Conservation (phyloP, 176 grass and related monocot genomes). For the Cenchrus purpureus region DNA sequence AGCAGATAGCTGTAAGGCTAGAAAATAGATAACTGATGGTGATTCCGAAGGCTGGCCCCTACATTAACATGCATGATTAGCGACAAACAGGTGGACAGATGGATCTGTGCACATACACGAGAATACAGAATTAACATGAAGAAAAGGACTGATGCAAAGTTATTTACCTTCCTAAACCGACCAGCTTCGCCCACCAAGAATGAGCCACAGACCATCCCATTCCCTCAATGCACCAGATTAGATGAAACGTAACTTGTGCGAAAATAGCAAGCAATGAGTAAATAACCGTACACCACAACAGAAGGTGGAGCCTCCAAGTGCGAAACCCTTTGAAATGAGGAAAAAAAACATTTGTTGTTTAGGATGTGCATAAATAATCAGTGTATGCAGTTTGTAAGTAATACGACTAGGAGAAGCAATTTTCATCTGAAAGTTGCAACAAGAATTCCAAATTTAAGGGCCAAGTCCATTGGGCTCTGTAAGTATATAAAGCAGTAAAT, state of each 20-base stretch:
- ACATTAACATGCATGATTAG: constrained; percentile 51
- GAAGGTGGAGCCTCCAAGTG: constrained; percentile 70
- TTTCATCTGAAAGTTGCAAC: not conserved
- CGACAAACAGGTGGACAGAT: constrained; percentile 26
- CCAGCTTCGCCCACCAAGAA: constrained; percentile 76
- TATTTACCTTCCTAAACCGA: constrained; percentile 87
- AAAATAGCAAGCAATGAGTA: constrained; percentile 80
- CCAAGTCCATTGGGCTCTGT: not conserved
- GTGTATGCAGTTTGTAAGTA: constrained; percentile 16
- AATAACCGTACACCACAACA: constrained; percentile 73
- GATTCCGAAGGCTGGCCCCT: constrained; percentile 80
- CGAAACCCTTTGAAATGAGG: constrained; percentile 58
- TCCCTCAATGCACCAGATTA: constrained; percentile 84
- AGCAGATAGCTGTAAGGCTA: constrained; percentile 76
- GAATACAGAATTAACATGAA: constrained; percentile 37
- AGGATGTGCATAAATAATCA: not conserved
- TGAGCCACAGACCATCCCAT: constrained; percentile 62
- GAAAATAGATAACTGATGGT: constrained; percentile 82
- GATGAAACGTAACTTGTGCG: constrained; percentile 77
- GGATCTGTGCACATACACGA: constrained; percentile 29
- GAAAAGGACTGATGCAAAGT: constrained; percentile 13
- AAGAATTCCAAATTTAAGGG: constrained; percentile 23
- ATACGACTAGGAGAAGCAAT: constrained; percentile 4
- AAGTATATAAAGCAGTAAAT: not conserved
- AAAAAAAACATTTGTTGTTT: constrained; percentile 35